Evolutionary conservation across 2,329 filamentous ascomycete species (phyloP).

Genomic region (Furcasterigmium furcatum): DNA sequence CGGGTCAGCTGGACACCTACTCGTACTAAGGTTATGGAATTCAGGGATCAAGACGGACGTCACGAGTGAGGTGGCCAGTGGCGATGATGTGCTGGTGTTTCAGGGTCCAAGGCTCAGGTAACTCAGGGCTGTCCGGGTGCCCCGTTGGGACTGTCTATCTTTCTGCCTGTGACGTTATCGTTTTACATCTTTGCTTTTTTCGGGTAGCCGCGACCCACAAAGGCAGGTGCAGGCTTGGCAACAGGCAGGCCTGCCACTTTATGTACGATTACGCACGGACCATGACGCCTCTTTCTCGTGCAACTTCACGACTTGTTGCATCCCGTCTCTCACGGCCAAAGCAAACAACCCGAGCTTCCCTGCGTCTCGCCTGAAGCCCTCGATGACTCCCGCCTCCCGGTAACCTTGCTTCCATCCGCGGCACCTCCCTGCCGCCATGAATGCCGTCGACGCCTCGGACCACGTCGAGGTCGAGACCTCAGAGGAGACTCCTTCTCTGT

Average conservation of each 20-base stretch:
- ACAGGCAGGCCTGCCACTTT: too few relatives aligned
- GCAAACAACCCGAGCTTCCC: not conserved
- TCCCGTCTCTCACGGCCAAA: not conserved
- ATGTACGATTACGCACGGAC: not conserved
- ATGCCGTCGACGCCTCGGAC: slow-evolving; percentile 54
- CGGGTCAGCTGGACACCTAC: too few relatives aligned
- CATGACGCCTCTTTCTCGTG: not conserved
- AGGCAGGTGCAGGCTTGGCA: not conserved
- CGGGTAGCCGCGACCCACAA: not conserved
- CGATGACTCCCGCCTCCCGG: not conserved
- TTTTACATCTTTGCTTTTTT: not conserved
- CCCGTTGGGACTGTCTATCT: too few relatives aligned
- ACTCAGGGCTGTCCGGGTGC: too few relatives aligned
- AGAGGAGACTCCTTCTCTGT: slow-evolving; percentile 69
- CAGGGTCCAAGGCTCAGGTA: too few relatives aligned
- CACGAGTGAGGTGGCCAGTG: too few relatives aligned
- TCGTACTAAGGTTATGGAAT: too few relatives aligned
- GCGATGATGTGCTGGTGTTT: too few relatives aligned
- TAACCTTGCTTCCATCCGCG: not conserved
- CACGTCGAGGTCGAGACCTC: slow-evolving; percentile 55
- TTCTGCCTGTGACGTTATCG: not conserved
- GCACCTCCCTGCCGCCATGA: slow-evolving; percentile 34
- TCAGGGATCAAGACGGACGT: too few relatives aligned
- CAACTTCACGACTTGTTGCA: not conserved
- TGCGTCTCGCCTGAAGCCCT: not conserved